Base-by-base conservation (phyloP, 2,329 filamentous ascomycete species). In the Pestalotiopsis sp. region DNA sequence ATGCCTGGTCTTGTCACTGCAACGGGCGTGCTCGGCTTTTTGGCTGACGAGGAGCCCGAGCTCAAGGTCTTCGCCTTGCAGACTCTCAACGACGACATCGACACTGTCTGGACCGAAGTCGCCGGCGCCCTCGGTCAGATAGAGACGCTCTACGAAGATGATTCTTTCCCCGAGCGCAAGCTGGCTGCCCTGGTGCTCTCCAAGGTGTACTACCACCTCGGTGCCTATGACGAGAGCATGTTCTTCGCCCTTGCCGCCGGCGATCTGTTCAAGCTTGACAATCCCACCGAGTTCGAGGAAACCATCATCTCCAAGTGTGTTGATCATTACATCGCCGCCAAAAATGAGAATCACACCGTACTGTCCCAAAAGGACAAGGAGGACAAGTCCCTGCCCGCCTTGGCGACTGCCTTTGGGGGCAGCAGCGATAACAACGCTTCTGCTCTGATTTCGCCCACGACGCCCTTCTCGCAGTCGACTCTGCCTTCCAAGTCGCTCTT, bases 181-280 rank as follows among this genome's bases (percentile, higher is more conserved):
- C 91, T 99, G 68, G 96, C 96, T 67, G 96, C 96, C 66, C 88
- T 99, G 64, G 94, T 99, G 67, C 92, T 97, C 58, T 93, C 96
- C 75, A 99, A 99, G 87, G 94, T 98, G 74, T 99, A 98, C 85
- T 99, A 98, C 80, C 96, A 99, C 80, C 90, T 99, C 66, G 94
- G 98, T 83, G 96, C 96, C 80, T 99, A 99, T 85, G 96, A 98
- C 80, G 96, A 99, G 85, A 98, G 95, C 82, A 98, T 99, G 95
- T 93, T 93, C 66, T 98, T 99, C 82, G 96, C 96, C 72, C 89
- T 99, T 60, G 95, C 94, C 69, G 95, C 96, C 27, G 96, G 96
- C 70, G 93, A 98, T 79, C 90, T 97, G 64, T 98, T 99, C 86
- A 93, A 97, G 84, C 89, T 98, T 73, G 93, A 98, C 77, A 88